Base-by-base conservation (phyloP, 176 grass and related monocot genomes). In the Metroxylon sagu region DNA sequence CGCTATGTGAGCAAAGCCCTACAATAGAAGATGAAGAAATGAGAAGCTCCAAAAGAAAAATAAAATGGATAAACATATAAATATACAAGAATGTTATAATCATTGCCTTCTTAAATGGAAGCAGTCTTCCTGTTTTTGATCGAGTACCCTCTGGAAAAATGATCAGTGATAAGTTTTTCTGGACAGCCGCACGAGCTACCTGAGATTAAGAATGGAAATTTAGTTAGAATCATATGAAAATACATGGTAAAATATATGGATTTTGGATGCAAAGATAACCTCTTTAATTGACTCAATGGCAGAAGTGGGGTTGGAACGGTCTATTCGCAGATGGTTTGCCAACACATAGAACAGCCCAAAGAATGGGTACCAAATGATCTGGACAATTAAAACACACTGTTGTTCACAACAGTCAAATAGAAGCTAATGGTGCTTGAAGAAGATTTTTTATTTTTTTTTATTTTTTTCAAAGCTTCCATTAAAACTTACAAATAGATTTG, bases 51-150 rank as follows among this genome's bases (percentile, higher is more conserved):
- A 14, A 10, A 7, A 43, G 35, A 12, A 43, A 14, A 43, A 43
- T 12, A 43, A 43, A 43, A 43, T 43, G 35, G 35, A 43, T 2
- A 43, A 14, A 14, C 35, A 43, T 12, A 43, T 8, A 43, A 14
- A 14, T 2, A 3, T 12, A 43, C 35, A 14, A 14, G 35, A 1
- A 43, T 43, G 35, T 43, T 43, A 43, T 43, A 6, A 43, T 43
- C 8, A 10, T 19, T 78, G 74, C 70, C 76, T 86, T 86, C 75
- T 86, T 86, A 59, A 81, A 82, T n/a, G 84, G 74, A 48, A 79
- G 74, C 18, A 80, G 50, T 43, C 83, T 73, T 49, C 77, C 73
- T 43, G 67, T 67, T 59, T 25, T 75, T 4, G 79, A 87, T 28
- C 84, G 50, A 5, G 79, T 87, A 60, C 74, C 84, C 62, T 85